Evolutionary conservation across 1,284 basidiomycete genomes (phyloP), one percentile per base, ranked within the genome.

Genomic region (Heliocybe sulcata): DNA sequence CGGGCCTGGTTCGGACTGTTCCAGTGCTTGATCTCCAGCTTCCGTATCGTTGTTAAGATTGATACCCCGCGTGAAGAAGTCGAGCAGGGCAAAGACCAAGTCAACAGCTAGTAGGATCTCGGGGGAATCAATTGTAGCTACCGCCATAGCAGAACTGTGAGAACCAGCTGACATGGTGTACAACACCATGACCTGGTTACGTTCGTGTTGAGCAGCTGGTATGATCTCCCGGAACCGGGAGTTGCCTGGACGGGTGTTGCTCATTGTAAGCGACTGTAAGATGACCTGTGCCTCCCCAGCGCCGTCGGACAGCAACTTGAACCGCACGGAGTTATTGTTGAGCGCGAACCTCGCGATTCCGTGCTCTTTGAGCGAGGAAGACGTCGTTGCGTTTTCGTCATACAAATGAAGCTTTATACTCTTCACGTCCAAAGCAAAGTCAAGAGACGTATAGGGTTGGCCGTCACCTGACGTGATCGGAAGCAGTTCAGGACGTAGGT

Each of bases 211-310:
- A 27, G 92, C 89, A 12, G 93, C 87, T 1, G 97, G 97, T 57
- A 99, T 91, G 57, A 99, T 95, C 67, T 99, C 96, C 50, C 96
- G 82, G 75, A 96, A 98, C 64, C 85, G 90, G 19, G 92, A 90
- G 55, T 77, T 79, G 6, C 92, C 91, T 0, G 89, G 81, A 50
- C 90, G 79, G 3, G 89, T 98, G 67, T 96, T 97, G 65, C 82
- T 86, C 75, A 98, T 90, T 0, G 93, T 94, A 64, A 99, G 88
- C 0, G 95, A 94, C 65, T 89, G 87, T 29, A 99, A 73, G 35
- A 94, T 78, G 51, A 98, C 74, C 69, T 98, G 94, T 2, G 90
- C 86, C 68, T 98, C 94, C 60, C 85, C 79, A 9, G 93, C 83
- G 22, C 88, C 87, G 67, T 95, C 85, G 16, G 90, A 90, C 22